Conservation (phyloP, 1,139 yeast species). For the Tardiomyces depauwii region DNA sequence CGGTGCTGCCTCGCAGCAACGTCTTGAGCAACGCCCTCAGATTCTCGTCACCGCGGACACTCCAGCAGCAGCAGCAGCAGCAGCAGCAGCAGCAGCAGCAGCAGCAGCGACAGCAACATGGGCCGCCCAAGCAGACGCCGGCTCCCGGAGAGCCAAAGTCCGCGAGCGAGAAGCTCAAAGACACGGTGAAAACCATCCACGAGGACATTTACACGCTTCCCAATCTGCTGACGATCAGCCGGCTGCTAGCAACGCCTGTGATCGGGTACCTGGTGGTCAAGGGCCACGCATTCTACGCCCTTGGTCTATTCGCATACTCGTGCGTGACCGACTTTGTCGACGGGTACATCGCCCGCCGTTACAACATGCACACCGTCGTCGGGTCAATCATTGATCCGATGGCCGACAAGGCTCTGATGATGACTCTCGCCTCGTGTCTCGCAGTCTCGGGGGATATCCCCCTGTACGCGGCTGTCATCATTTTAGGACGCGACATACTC, state of each 20-base stretch:
- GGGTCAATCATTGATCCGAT: conserved; percentile 92
- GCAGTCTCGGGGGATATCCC: conserved; percentile 53
- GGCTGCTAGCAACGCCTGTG: conserved; percentile 70
- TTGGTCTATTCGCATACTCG: conserved; percentile 68
- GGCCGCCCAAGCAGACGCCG: too few relatives aligned
- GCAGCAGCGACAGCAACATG: too few relatives aligned
- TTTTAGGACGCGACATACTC: conserved; percentile 75
- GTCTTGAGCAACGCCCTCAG: too few relatives aligned
- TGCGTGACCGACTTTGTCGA: conserved; percentile 87
- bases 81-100: too few relatives aligned
- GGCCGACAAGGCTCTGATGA: conserved; percentile 90
- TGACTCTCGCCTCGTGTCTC: conserved; percentile 69
- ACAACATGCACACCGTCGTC: conserved; percentile 63
- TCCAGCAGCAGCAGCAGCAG: too few relatives aligned
- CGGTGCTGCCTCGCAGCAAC: too few relatives aligned
- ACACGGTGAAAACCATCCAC: conserved; percentile 13
- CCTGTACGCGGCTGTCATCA: conserved; percentile 52
- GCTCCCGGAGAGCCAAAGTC: not conserved
- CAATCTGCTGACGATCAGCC: conserved; percentile 66
- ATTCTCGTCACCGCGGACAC: too few relatives aligned
- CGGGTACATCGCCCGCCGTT: conserved; percentile 80
- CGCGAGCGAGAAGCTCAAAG: conserved; percentile 1
- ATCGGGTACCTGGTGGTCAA: conserved; percentile 68
- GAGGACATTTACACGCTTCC: conserved; percentile 75
- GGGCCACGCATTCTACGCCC: conserved; percentile 50